Conservation (phyloP, 306 rosid species). For the Sicyos edulis region DNA sequence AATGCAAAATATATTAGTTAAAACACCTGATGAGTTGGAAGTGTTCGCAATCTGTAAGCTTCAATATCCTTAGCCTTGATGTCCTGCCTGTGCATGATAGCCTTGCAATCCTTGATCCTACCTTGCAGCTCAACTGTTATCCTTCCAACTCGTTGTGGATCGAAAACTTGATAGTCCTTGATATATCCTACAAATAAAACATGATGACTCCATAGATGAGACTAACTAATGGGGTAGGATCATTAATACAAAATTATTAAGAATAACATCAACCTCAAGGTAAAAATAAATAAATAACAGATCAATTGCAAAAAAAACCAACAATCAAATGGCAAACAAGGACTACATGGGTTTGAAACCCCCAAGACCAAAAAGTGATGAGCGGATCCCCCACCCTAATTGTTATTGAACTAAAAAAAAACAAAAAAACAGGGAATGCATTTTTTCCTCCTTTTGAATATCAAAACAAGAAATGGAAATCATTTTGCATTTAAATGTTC, state of each 20-base stretch:
- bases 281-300: too few relatives aligned
- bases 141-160: conserved; percentile 86
- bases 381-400: too few relatives aligned
- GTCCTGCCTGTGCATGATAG: conserved; percentile 67
- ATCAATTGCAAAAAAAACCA: too few relatives aligned
- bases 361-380: too few relatives aligned
- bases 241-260: neutral
- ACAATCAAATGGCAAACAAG: too few relatives aligned
- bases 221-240: neutral
- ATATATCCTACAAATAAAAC: conserved; percentile 48
- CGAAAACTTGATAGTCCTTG: conserved; percentile 67
- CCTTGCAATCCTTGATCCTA: conserved; percentile 71
- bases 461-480: too few relatives aligned
- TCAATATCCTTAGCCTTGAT: conserved; percentile 69
- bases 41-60: conserved; percentile 46
- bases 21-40: conserved; percentile 80
- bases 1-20: neutral
- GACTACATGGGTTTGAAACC: too few relatives aligned
- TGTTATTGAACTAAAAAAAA: too few relatives aligned
- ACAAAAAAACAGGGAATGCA: too few relatives aligned
- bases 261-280: too few relatives aligned
- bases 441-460: too few relatives aligned
- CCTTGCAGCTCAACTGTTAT: conserved; percentile 89
- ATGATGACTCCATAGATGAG: neutral
- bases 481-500: too few relatives aligned